Conservation (phyloP, 129 eudicot species). For the Cynara cardunculus region DNA sequence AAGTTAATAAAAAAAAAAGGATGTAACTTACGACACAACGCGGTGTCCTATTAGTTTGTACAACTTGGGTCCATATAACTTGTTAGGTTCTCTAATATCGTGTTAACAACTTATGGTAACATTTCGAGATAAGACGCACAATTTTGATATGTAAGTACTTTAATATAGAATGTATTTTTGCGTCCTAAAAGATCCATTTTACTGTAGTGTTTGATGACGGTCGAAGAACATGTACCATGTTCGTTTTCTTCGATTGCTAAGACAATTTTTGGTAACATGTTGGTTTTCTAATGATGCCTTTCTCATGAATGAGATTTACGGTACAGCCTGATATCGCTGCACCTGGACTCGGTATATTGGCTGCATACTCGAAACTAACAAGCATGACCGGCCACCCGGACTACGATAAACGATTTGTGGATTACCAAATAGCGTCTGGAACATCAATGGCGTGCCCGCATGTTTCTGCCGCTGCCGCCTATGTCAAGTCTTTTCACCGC, state of each 20-base stretch:
- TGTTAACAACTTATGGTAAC: not conserved
- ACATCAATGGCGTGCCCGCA: slow-evolving; percentile 96
- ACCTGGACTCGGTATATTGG: slow-evolving; percentile 78
- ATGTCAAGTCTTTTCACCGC: slow-evolving; percentile 79
- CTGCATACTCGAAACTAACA: slow-evolving; percentile 51
- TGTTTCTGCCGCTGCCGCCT: slow-evolving; percentile 83
- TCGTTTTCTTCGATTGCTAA: not conserved
- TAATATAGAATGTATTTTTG: not conserved
- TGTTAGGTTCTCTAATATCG: too few species aligned
- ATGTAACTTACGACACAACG: too few species aligned
- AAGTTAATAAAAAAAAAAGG: too few species aligned
- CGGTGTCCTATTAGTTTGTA: too few species aligned
- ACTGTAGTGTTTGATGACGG: not conserved
- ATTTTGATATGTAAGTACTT: too few species aligned
- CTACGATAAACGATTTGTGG: slow-evolving; percentile 41
- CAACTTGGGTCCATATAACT: not conserved
- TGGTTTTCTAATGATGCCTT: not conserved
- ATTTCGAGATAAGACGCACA: not conserved
- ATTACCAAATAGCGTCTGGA: slow-evolving; percentile 58
- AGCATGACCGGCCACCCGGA: slow-evolving; percentile 30
- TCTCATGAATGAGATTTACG: not conserved
- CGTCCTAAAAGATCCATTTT: not conserved
- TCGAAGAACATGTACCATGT: not conserved
- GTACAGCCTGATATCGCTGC: slow-evolving; percentile 85
- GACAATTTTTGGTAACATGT: not conserved